These are phyloP conservation scores for Cryptosporidium andersoni DNA, from an alignment of 169 alveolate genomes.

Conservation along the genomic window DNA sequence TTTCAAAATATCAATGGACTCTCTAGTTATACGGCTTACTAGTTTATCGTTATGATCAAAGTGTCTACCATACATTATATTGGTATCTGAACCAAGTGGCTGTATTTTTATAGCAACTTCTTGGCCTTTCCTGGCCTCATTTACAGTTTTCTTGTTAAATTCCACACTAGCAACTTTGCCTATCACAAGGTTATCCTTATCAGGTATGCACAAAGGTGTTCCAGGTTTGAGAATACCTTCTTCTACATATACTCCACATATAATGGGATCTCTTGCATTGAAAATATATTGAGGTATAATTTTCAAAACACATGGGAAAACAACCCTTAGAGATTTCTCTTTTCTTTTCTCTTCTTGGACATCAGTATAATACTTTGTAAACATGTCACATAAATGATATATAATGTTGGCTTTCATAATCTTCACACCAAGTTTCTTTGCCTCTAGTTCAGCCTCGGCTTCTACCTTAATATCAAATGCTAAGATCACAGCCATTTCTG, in stretches of 20 bases:
- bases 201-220: slow-evolving; percentile 93
- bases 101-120: slow-evolving; percentile 87
- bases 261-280: slow-evolving; percentile 95
- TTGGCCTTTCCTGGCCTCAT: slow-evolving; percentile 90
- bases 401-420: slow-evolving; percentile 97
- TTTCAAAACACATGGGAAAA: slow-evolving; percentile 95
- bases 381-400: slow-evolving; percentile 97
- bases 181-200: slow-evolving; percentile 87
- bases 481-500: slow-evolving; percentile 95
- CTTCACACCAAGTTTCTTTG: slow-evolving; percentile 93
- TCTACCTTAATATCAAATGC: slow-evolving; percentile 98
- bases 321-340: slow-evolving; percentile 80
- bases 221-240: slow-evolving; percentile 93
- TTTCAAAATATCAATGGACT: slow-evolving; percentile 93
- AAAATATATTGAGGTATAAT: slow-evolving; percentile 92
- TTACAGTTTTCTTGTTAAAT: slow-evolving; percentile 90
- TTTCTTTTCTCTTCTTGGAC: slow-evolving; percentile 89
- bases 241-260: slow-evolving; percentile 94
- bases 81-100: slow-evolving; percentile 83
- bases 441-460: slow-evolving; percentile 96
- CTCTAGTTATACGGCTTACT: slow-evolving; percentile 90
- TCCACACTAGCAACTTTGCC: slow-evolving; percentile 96
- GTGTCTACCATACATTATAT: slow-evolving; percentile 93
- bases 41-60: slow-evolving; percentile 89
- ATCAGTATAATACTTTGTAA: slow-evolving; percentile 91